Percentiles rank a stretch among this genome's conserved stretches.
Conservation (phyloP, 306 rosid species). For the Argentina anserina region DNA sequence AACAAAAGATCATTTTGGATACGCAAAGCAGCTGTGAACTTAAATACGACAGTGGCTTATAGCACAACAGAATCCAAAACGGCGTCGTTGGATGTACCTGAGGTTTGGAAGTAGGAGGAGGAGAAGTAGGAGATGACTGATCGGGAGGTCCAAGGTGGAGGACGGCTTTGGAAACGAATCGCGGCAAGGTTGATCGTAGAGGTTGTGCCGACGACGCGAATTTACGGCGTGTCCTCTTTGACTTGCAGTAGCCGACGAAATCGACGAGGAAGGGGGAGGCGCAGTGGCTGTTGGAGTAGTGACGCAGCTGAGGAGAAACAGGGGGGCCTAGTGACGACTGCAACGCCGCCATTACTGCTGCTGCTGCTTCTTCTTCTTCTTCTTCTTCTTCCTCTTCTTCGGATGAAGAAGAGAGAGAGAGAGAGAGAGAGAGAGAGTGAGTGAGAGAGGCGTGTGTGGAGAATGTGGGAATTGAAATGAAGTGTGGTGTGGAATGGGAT, state of each 20-base stretch:
- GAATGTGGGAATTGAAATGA: slow-evolving; percentile 16
- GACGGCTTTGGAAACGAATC: slow-evolving; percentile 38
- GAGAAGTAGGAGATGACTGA: slow-evolving; percentile 29
- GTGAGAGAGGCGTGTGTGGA: slow-evolving; percentile 29
- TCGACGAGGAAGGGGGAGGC: slow-evolving; percentile 47
- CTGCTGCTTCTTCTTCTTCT: no score
- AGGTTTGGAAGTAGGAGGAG: slow-evolving; percentile 33
- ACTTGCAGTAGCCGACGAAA: slow-evolving; percentile 44
- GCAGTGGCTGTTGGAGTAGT: slow-evolving; percentile 24
- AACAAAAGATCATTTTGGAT: no score
- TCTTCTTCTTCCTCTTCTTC: no score
- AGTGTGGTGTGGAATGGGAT: slow-evolving; percentile 8
- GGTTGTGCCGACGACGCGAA: slow-evolving; percentile 22
- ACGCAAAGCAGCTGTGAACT: no score
- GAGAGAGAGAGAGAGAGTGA: background rate
- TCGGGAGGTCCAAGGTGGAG: slow-evolving; percentile 33
- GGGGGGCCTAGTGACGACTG: slow-evolving; percentile 46
- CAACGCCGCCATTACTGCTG: slow-evolving; percentile 69
- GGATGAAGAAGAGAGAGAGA: slow-evolving; percentile 4
- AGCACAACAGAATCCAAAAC: background rate
- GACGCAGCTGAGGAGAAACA: slow-evolving; percentile 42
- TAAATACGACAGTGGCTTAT: no score
- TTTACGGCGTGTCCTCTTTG: slow-evolving; percentile 44
- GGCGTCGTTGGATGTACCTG: slow-evolving; percentile 35
- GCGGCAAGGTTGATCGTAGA: slow-evolving; percentile 26